A percentile compares a stretch with the other conserved stretches of the same genome.
phyloP scores from a whole-genome alignment of 306 rosid genomes.

The Clitoria ternatea region DNA sequence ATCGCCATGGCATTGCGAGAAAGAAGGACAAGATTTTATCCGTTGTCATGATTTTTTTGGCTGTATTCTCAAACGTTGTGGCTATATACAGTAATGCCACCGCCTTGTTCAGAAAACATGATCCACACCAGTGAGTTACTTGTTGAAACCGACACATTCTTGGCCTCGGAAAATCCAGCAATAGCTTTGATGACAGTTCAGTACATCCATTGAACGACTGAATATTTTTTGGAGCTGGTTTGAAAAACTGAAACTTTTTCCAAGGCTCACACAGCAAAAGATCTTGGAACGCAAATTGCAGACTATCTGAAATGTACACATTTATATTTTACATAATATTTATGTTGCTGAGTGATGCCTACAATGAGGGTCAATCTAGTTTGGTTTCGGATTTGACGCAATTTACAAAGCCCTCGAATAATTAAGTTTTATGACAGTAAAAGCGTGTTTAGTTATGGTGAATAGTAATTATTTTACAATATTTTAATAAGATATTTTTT shows the following conservation, averaged over 20 bases:
- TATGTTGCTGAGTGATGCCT: not conserved
- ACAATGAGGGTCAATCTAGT: not conserved
- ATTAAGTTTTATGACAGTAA: not conserved
- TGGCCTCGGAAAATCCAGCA: not conserved
- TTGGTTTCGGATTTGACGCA: not conserved
- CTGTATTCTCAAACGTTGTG: slow-evolving; percentile 55
- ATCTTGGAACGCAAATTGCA: not conserved
- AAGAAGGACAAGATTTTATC: slow-evolving; percentile 73
- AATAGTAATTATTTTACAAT: too few species aligned
- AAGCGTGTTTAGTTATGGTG: not conserved
- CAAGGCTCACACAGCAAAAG: not conserved
- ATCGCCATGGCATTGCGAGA: slow-evolving; percentile 58
- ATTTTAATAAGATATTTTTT: too few species aligned
- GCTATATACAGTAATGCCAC: slow-evolving; percentile 54
- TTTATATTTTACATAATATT: not conserved
- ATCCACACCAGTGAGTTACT: slow-evolving; percentile 18
- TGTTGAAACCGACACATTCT: not conserved
- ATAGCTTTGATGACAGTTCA: not conserved
- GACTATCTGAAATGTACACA: not conserved
- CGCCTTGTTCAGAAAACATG: slow-evolving; percentile 29
- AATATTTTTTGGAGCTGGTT: not conserved
- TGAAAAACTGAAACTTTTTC: not conserved
- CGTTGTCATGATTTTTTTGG: slow-evolving; percentile 64
- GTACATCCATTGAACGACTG: not conserved
- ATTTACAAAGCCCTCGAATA: not conserved